phyloP scores from a whole-genome alignment of 1,139 yeast genomes.

The Lodderomyces oxycetoniae region DNA sequence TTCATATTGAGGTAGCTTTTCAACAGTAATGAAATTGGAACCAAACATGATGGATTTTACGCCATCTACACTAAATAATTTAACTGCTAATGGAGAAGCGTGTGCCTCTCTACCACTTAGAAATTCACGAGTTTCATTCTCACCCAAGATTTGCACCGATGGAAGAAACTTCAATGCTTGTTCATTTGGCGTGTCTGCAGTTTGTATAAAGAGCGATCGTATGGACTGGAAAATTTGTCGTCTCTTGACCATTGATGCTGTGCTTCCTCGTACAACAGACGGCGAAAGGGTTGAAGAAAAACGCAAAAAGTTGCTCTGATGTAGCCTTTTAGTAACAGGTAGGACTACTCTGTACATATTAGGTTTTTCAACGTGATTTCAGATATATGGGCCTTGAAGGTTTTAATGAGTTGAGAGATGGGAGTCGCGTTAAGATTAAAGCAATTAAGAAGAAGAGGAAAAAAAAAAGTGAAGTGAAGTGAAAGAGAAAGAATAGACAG shows the following conservation, averaged over 20 bases:
- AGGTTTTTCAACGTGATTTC: too few species aligned
- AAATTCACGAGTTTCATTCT: slow-evolving; percentile 49
- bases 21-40: slow-evolving; percentile 74
- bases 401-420: too few species aligned
- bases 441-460: too few species aligned
- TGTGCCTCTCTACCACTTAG: slow-evolving; percentile 54
- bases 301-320: not conserved
- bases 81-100: slow-evolving; percentile 51
- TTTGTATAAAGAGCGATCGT: slow-evolving; percentile 30
- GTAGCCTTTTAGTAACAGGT: not conserved
- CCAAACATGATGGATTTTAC: slow-evolving; percentile 52
- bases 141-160: slow-evolving; percentile 38
- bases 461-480: too few species aligned
- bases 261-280: not conserved
- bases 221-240: not conserved
- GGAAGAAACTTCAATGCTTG: slow-evolving; percentile 46
- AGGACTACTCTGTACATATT: not conserved
- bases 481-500: too few species aligned
- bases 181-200: slow-evolving; percentile 44
- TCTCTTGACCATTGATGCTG: slow-evolving; percentile 1
- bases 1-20: slow-evolving; percentile 50
- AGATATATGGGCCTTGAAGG: too few species aligned
- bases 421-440: too few species aligned
- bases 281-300: not conserved
- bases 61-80: slow-evolving; percentile 48